A percentile compares a stretch with the other conserved stretches of the same genome.
phyloP scores from a whole-genome alignment of 306 rosid genomes.

The Malus orientalis region DNA sequence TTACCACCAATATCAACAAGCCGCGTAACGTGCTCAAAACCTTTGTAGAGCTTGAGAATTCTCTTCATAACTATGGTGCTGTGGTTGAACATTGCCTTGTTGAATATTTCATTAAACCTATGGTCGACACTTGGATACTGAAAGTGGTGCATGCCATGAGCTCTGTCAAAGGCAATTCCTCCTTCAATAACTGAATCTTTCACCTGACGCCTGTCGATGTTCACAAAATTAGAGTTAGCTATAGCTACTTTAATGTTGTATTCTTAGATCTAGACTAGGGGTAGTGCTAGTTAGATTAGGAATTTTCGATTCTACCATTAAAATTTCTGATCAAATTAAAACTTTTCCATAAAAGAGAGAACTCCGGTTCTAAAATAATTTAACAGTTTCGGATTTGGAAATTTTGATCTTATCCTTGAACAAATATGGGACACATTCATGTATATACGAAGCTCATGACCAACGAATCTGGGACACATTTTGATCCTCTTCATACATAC shows the following conservation, averaged over 20 bases:
- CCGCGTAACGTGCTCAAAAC: slow-evolving; percentile 26
- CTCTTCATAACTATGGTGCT: slow-evolving; percentile 15
- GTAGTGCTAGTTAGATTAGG: too few relatives aligned
- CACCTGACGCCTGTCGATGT: slow-evolving; percentile 1
- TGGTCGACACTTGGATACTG: slow-evolving; percentile 11
- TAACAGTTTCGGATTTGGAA: neutral
- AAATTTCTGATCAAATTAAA: too few relatives aligned
- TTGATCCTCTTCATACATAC: too few relatives aligned
- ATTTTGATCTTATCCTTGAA: neutral
- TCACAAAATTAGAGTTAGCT: neutral
- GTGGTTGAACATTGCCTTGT: slow-evolving; percentile 16
- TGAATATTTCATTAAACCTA: slow-evolving; percentile 14
- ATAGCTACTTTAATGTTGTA: neutral
- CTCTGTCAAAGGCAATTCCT: slow-evolving; percentile 21
- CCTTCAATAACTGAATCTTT: slow-evolving; percentile 17
- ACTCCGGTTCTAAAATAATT: neutral
- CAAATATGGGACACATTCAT: neutral
- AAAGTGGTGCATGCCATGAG: slow-evolving; percentile 2
- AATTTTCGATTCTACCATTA: too few relatives aligned
- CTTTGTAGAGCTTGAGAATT: slow-evolving; percentile 37
- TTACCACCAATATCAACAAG: slow-evolving; percentile 62
- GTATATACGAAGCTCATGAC: neutral
- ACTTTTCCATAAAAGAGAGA: neutral
- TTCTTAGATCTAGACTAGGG: too few relatives aligned
- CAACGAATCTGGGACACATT: too few relatives aligned